A percentile compares a stretch with the other conserved stretches of the same genome.
These are phyloP conservation scores for Crucihimalaya himalaica DNA, from an alignment of 345 rosid genomes.

Conservation along the genomic window DNA sequence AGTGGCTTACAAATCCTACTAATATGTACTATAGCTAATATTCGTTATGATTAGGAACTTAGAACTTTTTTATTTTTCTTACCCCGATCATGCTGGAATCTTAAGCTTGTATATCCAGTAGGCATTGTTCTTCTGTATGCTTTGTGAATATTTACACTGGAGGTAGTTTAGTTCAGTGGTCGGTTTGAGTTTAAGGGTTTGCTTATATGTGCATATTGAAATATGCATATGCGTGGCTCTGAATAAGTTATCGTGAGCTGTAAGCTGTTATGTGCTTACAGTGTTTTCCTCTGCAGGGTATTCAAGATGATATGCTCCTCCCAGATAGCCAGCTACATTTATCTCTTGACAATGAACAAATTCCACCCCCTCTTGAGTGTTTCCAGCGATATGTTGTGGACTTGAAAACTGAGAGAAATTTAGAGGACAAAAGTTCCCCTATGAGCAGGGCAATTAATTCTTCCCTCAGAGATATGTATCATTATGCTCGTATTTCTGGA, in stretches of 20 bases:
- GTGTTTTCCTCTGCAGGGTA: conserved; percentile 52
- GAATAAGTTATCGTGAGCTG: conserved; percentile 9
- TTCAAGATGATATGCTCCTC: conserved; percentile 69
- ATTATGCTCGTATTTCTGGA: conserved; percentile 87
- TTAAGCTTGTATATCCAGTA: conserved; percentile 16
- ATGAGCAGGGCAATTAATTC: conserved; percentile 51
- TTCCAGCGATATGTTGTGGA: conserved; percentile 57
- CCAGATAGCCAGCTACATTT: conserved; percentile 58
- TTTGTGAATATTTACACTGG: conserved; percentile 21
- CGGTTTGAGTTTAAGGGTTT: conserved; percentile 9
- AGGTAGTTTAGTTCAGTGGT: conserved; percentile 22
- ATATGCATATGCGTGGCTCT: not conserved
- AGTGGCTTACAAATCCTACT: conserved; percentile 4
- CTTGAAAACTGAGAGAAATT: conserved; percentile 44
- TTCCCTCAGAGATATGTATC: conserved; percentile 83
- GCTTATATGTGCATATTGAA: not conserved
- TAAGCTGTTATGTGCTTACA: conserved; percentile 13
- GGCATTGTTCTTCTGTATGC: not conserved
- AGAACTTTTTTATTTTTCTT: not conserved
- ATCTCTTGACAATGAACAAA: conserved; percentile 54
- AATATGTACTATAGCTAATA: conserved; percentile 7
- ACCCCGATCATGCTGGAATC: not conserved
- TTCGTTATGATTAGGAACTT: not conserved
- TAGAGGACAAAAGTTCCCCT: conserved; percentile 44
- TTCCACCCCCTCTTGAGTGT: conserved; percentile 68